Evolutionary conservation across 1,284 basidiomycete genomes (phyloP).

Genomic region (Cutaneotrichosporon sp.): DNA sequence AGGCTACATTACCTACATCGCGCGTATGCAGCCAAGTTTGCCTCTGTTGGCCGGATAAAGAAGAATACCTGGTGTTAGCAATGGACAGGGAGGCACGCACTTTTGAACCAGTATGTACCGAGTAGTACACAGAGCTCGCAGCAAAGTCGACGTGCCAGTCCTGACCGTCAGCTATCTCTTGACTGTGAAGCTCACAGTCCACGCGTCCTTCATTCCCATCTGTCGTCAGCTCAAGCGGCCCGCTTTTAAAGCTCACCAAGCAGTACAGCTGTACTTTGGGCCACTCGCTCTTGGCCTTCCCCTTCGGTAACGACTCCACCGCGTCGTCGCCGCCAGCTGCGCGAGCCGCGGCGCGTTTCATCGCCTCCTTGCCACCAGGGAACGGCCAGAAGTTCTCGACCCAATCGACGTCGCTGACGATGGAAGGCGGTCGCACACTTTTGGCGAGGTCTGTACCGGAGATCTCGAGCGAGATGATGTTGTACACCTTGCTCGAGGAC

Average conservation of each 20-base stretch:
- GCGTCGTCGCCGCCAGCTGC: background rate
- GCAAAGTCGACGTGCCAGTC: constrained; percentile 98
- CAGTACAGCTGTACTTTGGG: constrained; percentile 96
- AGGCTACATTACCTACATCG: constrained; percentile 34
- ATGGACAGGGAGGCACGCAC: constrained; percentile 43
- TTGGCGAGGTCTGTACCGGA: constrained; percentile 69
- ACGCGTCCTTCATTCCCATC: constrained; percentile 57
- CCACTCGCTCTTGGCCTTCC: constrained; percentile 49
- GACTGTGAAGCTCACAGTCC: constrained; percentile 63
- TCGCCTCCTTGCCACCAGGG: constrained; percentile 21
- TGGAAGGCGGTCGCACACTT: constrained; percentile 69
- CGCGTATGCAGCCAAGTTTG: constrained; percentile 70
- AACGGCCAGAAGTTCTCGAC: constrained; percentile 87
- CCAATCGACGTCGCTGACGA: constrained; percentile 91
- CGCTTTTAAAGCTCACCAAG: constrained; percentile 64
- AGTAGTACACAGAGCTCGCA: constrained; percentile 90
- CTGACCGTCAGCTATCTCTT: constrained; percentile 50
- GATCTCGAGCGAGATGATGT: constrained; percentile 84
- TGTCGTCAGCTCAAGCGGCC: constrained; percentile 20
- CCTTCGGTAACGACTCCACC: constrained; percentile 2
- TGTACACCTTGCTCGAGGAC: constrained; percentile 61
- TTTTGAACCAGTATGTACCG: constrained; percentile 76
- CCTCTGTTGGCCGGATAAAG: constrained; percentile 83
- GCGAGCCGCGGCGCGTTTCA: constrained; percentile 4
- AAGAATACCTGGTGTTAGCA: constrained; percentile 67